Conservation (phyloP, 163 green algal genomes). For the Prototheca wickerhamii region DNA sequence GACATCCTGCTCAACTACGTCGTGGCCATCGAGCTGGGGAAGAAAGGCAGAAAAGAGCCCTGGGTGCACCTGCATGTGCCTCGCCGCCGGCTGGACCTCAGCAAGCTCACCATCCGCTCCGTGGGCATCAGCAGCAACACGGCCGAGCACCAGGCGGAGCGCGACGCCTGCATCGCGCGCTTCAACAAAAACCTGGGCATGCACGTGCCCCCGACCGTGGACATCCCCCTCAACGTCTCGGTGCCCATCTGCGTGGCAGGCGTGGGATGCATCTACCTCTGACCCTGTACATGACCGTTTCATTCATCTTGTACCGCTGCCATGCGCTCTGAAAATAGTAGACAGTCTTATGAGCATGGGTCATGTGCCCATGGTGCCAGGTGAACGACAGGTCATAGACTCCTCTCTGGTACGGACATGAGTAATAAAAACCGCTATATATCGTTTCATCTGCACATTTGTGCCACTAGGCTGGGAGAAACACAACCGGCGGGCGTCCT, state of each 20-base stretch:
- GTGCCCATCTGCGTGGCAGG: background rate
- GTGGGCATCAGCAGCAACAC: conserved; percentile 5
- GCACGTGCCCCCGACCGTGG: too few relatives aligned
- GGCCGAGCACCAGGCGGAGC: background rate
- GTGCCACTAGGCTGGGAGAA: too few relatives aligned
- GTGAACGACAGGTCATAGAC: too few relatives aligned
- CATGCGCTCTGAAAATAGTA: too few relatives aligned
- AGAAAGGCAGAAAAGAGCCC: background rate
- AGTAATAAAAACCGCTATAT: too few relatives aligned
- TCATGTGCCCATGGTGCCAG: too few relatives aligned
- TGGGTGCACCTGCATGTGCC: background rate
- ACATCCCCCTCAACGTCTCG: background rate
- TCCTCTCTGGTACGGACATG: too few relatives aligned
- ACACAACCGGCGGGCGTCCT: too few relatives aligned
- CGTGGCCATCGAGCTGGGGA: conserved; percentile 17
- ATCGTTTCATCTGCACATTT: too few relatives aligned
- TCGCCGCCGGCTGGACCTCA: conserved; percentile 6
- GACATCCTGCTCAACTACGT: conserved; percentile 49
- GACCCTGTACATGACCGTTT: background rate
- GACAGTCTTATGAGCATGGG: too few relatives aligned
- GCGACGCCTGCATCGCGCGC: background rate
- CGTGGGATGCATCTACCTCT: conserved; percentile 7
- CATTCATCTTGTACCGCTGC: background rate
- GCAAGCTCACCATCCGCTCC: background rate
- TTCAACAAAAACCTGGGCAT: background rate